Evolutionary conservation across 371 early-diverging fungal species (phyloP).

Genomic region (Mucor lusitanicus): DNA sequence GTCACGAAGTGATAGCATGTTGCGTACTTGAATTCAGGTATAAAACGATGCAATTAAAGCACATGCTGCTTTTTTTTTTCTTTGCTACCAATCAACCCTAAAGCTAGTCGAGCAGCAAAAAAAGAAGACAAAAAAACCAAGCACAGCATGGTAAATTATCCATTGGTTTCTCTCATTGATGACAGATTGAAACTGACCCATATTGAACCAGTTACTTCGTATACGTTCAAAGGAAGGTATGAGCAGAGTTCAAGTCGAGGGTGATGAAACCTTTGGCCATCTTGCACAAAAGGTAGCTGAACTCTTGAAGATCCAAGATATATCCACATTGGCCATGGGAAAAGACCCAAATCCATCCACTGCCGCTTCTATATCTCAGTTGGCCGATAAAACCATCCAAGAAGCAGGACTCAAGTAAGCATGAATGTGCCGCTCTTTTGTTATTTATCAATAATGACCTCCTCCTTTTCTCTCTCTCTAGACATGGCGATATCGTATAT

Average conservation of each 20-base stretch:
- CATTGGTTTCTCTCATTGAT: neutral
- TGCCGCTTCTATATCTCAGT: slow-evolving; percentile 39
- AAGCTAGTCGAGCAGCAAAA: neutral
- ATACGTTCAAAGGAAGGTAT: slow-evolving; percentile 85
- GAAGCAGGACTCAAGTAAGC: slow-evolving; percentile 51
- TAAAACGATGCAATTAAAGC: neutral
- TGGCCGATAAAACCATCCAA: slow-evolving; percentile 46
- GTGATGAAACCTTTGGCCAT: slow-evolving; percentile 52
- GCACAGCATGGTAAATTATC: neutral
- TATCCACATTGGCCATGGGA: slow-evolving; percentile 52
- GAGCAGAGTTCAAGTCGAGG: slow-evolving; percentile 72
- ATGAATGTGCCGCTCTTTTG: too few species aligned
- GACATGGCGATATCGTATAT: slow-evolving; percentile 86
- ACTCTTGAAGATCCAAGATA: slow-evolving; percentile 41
- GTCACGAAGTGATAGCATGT: neutral
- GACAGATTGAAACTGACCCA: neutral
- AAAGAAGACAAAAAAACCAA: too few species aligned
- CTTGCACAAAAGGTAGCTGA: slow-evolving; percentile 62
- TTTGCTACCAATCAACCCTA: neutral
- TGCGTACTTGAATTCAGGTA: neutral
- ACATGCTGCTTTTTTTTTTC: neutral
- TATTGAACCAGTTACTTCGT: slow-evolving; percentile 64
- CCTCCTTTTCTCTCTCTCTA: slow-evolving; percentile 14
- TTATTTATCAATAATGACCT: too few species aligned
- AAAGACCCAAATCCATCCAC: slow-evolving; percentile 48